These are phyloP conservation scores for Xylaria sp. DNA, from an alignment of 2,329 filamentous ascomycete genomes.

Conservation along the genomic window DNA sequence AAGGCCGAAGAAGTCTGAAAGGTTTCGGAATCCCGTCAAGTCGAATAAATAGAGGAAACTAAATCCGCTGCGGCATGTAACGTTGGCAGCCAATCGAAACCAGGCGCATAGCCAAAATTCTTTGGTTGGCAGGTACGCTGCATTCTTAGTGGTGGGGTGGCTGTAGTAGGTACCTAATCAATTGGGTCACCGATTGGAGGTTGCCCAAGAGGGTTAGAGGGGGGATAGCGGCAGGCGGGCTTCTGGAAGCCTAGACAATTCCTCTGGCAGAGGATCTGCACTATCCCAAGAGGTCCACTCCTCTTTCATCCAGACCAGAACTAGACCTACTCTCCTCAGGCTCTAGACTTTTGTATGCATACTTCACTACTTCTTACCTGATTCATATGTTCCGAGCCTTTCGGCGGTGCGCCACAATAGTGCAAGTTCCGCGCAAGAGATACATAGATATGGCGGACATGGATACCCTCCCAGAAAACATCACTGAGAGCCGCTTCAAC, in stretches of 20 bases:
- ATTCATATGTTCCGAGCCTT: no score
- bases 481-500: conserved; percentile 44
- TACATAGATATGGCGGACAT: background rate
- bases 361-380: no score
- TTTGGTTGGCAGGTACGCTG: background rate
- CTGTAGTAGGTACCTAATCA: no score
- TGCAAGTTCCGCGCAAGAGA: no score
- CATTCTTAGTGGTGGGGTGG: background rate
- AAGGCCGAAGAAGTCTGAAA: conserved; percentile 3
- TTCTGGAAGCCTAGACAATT: background rate
- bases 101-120: background rate
- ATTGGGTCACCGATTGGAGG: no score
- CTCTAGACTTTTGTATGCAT: no score
- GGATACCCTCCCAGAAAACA: background rate
- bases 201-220: background rate
- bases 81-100: background rate
- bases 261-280: no score
- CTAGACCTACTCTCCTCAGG: no score
- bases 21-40: background rate
- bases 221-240: background rate
- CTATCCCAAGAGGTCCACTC: background rate
- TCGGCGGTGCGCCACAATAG: no score
- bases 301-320: background rate
- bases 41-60: conserved; percentile 6
- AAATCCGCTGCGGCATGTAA: background rate